phyloP scores from a whole-genome alignment of 2,329 filamentous ascomycete species.

The Pestalotiopsis sp. region DNA sequence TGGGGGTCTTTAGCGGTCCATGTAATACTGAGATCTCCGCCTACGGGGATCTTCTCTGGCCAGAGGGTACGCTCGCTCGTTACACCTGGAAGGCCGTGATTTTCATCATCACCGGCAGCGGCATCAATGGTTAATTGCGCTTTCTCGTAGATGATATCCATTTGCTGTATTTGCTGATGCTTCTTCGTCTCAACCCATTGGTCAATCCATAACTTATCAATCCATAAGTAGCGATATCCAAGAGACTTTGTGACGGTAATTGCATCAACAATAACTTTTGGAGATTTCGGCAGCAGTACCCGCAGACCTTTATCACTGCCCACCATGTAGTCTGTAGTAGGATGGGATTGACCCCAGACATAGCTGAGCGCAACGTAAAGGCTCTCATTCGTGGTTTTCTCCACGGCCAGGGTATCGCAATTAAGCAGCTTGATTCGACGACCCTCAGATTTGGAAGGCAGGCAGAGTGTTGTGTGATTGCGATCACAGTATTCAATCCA shows the following conservation, averaged over 20 bases:
- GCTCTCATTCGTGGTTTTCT: background rate
- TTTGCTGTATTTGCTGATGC: slow-evolving; percentile 1
- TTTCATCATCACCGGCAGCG: slow-evolving; percentile 1
- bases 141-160: slow-evolving; percentile 1
- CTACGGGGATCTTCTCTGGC: background rate
- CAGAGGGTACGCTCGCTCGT: background rate
- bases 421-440: background rate
- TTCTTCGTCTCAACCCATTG: background rate
- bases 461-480: background rate
- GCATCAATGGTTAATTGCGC: slow-evolving; percentile 6
- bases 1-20: background rate
- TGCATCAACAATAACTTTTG: background rate
- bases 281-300: background rate
- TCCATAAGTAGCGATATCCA: slow-evolving; percentile 19
- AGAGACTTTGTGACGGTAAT: slow-evolving; percentile 5
- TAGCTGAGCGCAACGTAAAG: background rate
- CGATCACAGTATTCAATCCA: background rate
- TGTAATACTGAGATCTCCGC: background rate
- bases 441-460: background rate
- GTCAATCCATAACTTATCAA: slow-evolving; percentile 6
- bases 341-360: background rate
- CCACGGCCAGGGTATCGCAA: background rate
- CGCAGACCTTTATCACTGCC: background rate
- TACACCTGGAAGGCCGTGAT: background rate
- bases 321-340: background rate